A percentile compares a stretch with the other conserved stretches of the same genome.
These are phyloP conservation scores for Cutaneotrichosporon cutaneum DNA, from an alignment of 1,284 basidiomycete genomes.

Conservation along the genomic window DNA sequence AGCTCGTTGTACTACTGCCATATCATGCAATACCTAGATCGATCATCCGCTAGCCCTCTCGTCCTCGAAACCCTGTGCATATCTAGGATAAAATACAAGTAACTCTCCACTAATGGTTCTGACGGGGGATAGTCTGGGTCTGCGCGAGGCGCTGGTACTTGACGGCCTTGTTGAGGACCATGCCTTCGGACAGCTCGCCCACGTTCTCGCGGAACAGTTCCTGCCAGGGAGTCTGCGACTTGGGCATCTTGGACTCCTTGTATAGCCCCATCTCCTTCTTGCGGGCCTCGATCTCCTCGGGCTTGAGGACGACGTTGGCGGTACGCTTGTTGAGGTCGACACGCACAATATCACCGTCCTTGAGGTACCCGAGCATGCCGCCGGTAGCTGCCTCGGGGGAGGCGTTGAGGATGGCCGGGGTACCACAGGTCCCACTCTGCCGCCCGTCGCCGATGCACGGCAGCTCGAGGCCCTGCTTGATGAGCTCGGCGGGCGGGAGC, in stretches of 20 bases:
- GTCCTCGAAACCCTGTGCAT: neutral
- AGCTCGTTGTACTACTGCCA: slow-evolving; percentile 1
- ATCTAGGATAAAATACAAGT: neutral
- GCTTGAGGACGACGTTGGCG: slow-evolving; percentile 40
- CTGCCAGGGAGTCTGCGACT: slow-evolving; percentile 52
- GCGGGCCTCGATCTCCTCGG: slow-evolving; percentile 40
- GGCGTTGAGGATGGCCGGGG: slow-evolving; percentile 52
- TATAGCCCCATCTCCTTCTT: slow-evolving; percentile 42
- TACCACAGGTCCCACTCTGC: slow-evolving; percentile 51
- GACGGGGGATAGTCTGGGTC: slow-evolving; percentile 42
- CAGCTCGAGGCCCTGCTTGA: slow-evolving; percentile 52
- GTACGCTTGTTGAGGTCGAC: slow-evolving; percentile 47
- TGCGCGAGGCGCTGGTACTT: slow-evolving; percentile 52
- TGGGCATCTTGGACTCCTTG: slow-evolving; percentile 31
- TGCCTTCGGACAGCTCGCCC: slow-evolving; percentile 48
- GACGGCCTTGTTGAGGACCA: slow-evolving; percentile 48
- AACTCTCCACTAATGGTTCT: slow-evolving; percentile 41
- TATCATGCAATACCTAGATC: neutral
- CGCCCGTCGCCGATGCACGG: slow-evolving; percentile 52
- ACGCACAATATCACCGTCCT: slow-evolving; percentile 50
- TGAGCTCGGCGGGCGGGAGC: slow-evolving; percentile 50
- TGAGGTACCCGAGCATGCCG: slow-evolving; percentile 49
- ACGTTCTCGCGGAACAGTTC: slow-evolving; percentile 48
- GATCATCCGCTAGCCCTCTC: too few species aligned
- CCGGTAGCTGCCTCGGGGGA: slow-evolving; percentile 50